Conservation (phyloP, 2,329 filamentous ascomycete species). For the Colletotrichum liaoningense region DNA sequence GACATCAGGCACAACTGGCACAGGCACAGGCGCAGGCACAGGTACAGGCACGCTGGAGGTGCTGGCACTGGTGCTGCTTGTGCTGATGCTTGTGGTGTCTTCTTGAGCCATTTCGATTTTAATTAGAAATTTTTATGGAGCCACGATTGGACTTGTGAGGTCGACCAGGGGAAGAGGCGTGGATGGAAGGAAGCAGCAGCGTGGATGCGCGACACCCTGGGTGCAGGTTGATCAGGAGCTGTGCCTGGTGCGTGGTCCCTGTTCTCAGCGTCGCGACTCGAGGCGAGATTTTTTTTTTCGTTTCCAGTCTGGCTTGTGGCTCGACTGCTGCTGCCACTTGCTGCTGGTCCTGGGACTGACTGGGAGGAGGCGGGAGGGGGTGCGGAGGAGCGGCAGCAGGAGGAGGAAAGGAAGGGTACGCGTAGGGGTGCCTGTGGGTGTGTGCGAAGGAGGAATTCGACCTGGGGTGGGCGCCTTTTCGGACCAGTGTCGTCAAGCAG, state of each 20-base stretch:
- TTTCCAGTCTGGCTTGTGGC: constrained; percentile 9
- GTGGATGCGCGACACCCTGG: constrained; percentile 38
- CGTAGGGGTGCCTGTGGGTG: constrained; percentile 25
- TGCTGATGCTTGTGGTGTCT: constrained; percentile 37
- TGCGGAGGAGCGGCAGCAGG: constrained; percentile 32
- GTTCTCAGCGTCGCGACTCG: constrained; percentile 27
- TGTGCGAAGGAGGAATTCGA: constrained; percentile 29
- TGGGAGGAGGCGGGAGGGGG: constrained; percentile 24
- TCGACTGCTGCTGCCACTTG: constrained; percentile 17
- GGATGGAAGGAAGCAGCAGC: constrained; percentile 22
- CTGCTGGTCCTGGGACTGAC: constrained; percentile 1
- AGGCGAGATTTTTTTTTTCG: constrained; percentile 7
- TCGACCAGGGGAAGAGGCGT: constrained; percentile 42
- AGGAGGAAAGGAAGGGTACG: constrained; percentile 30
- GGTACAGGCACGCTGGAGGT: constrained; percentile 31
- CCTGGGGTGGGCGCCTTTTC: constrained; percentile 9
- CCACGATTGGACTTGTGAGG: constrained; percentile 47
- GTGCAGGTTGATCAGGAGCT: constrained; percentile 20
- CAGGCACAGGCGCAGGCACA: constrained; percentile 20
- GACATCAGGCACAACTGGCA: constrained; percentile 26
- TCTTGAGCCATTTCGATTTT: constrained; percentile 52
- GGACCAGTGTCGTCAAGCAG: constrained; percentile 25
- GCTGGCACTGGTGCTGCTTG: constrained; percentile 27
- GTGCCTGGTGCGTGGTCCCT: constrained; percentile 28
- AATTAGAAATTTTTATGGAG: constrained; percentile 54